Evolutionary conservation across 139 green algal genomes (phyloP).

Genomic region (Pleodorina starrii): DNA sequence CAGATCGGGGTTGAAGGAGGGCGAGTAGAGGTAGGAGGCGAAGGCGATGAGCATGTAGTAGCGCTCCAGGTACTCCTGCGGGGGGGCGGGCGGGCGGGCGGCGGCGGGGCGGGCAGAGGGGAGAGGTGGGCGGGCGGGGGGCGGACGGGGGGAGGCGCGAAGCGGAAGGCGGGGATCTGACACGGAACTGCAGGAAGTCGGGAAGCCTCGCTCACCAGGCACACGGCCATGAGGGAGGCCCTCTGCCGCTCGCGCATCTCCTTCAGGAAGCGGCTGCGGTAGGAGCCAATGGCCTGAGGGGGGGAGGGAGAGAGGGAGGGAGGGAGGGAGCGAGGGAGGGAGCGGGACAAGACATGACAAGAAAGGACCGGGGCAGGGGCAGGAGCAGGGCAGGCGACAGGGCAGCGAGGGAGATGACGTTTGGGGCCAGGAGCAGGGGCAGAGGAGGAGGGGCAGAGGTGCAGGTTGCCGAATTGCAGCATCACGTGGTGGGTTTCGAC

Average conservation of each 20-base stretch:
- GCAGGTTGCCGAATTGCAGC: no score
- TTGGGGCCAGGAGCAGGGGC: no score
- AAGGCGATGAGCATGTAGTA: constrained; percentile 91
- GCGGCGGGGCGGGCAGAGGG: no score
- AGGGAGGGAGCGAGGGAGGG: neutral
- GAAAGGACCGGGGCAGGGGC: neutral
- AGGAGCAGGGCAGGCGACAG: no score
- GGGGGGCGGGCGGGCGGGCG: no score
- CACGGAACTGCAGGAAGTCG: no score
- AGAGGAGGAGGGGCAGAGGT: no score
- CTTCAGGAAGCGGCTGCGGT: constrained; percentile 84
- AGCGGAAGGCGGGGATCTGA: no score
- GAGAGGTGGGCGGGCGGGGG: no score
- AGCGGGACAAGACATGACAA: neutral
- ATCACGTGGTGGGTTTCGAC: no score
- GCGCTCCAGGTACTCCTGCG: constrained; percentile 85
- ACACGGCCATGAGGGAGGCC: constrained; percentile 80
- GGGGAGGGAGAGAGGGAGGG: constrained; percentile 63
- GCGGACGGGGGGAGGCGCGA: no score
- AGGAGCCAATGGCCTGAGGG: constrained; percentile 81
- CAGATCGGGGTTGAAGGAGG: constrained; percentile 70
- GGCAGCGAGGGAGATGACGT: no score
- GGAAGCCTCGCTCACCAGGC: constrained; percentile 70
- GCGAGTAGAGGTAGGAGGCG: constrained; percentile 81
- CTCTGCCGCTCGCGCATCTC: constrained; percentile 87